phyloP scores from a whole-genome alignment of 140 eudicot genomes.

The Cichorium intybus region DNA sequence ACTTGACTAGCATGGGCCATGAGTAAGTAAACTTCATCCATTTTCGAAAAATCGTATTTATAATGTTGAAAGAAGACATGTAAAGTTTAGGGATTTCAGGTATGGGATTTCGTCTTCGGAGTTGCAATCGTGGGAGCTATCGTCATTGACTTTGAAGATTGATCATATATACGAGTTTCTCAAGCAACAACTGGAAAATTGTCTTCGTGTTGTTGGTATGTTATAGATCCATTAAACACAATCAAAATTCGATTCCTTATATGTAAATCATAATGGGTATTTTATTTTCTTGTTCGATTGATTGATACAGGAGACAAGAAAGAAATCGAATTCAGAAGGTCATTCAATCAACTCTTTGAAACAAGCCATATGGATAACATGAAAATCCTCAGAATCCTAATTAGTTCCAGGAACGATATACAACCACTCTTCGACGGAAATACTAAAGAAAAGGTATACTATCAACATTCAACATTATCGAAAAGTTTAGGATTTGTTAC shows the following conservation, averaged over 20 bases:
- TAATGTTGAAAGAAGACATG: background rate
- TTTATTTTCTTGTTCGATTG: background rate
- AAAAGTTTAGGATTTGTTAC: background rate
- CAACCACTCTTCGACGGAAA: slow-evolving; percentile 57
- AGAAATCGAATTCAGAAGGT: slow-evolving; percentile 38
- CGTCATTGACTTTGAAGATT: slow-evolving; percentile 46
- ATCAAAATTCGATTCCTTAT: background rate
- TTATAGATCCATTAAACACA: background rate
- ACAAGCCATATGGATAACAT: slow-evolving; percentile 52
- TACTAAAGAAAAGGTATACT: slow-evolving; percentile 43
- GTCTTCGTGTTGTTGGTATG: slow-evolving; percentile 48
- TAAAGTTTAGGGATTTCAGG: slow-evolving; percentile 28
- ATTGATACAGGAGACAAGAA: slow-evolving; percentile 52
- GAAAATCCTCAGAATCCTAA: slow-evolving; percentile 46
- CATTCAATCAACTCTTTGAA: slow-evolving; percentile 41
- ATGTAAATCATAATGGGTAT: background rate
- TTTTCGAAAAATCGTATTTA: background rate
- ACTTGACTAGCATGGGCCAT: slow-evolving; percentile 59
- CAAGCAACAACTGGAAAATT: slow-evolving; percentile 30
- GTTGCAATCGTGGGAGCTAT: slow-evolving; percentile 59
- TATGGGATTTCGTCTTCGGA: slow-evolving; percentile 35
- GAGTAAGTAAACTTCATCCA: slow-evolving; percentile 31
- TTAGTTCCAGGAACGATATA: slow-evolving; percentile 44
- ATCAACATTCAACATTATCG: background rate
- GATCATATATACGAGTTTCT: slow-evolving; percentile 50